These are phyloP conservation scores for Podosphaera fusca DNA, from an alignment of 2,329 filamentous ascomycete species.

Conservation along the genomic window DNA sequence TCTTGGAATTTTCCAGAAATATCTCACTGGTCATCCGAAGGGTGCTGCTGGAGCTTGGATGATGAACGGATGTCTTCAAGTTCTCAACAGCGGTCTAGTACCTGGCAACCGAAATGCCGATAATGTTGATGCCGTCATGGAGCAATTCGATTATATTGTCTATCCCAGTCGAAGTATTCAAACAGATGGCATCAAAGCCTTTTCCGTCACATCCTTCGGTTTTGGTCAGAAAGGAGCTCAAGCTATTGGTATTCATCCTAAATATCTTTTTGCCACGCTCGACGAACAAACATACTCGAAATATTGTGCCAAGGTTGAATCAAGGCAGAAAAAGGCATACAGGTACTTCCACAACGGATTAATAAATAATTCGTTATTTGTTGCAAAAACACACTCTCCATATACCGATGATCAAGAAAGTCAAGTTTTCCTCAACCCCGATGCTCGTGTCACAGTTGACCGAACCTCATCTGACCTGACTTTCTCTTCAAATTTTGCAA, in stretches of 20 bases:
- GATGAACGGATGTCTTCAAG: slow-evolving; percentile 95
- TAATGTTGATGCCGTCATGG: slow-evolving; percentile 89
- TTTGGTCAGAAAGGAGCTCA: slow-evolving; percentile 98
- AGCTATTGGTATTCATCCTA: slow-evolving; percentile 88
- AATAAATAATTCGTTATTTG: slow-evolving; percentile 94
- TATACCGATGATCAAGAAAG: slow-evolving; percentile 75
- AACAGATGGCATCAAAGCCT: slow-evolving; percentile 94
- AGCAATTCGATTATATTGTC: slow-evolving; percentile 93
- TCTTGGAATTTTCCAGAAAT: slow-evolving; percentile 97
- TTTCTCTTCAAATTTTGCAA: slow-evolving; percentile 42
- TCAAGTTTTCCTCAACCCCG: slow-evolving; percentile 80
- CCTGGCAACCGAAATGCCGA: slow-evolving; percentile 96
- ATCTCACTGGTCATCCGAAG: slow-evolving; percentile 95
- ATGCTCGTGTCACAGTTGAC: slow-evolving; percentile 63
- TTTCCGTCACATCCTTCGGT: slow-evolving; percentile 95
- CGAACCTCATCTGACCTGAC: slow-evolving; percentile 65
- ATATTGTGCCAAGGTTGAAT: slow-evolving; percentile 74
- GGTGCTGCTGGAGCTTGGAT: slow-evolving; percentile 98
- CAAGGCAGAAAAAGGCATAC: slow-evolving; percentile 95
- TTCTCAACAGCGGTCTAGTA: slow-evolving; percentile 80
- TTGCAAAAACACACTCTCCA: slow-evolving; percentile 76
- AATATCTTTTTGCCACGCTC: slow-evolving; percentile 85
- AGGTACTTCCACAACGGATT: slow-evolving; percentile 95
- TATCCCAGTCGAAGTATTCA: slow-evolving; percentile 90
- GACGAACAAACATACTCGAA: slow-evolving; percentile 60